Evolutionary conservation across 2,329 filamentous ascomycete genomes (phyloP).

Genomic region (Periconia macrospinosa): DNA sequence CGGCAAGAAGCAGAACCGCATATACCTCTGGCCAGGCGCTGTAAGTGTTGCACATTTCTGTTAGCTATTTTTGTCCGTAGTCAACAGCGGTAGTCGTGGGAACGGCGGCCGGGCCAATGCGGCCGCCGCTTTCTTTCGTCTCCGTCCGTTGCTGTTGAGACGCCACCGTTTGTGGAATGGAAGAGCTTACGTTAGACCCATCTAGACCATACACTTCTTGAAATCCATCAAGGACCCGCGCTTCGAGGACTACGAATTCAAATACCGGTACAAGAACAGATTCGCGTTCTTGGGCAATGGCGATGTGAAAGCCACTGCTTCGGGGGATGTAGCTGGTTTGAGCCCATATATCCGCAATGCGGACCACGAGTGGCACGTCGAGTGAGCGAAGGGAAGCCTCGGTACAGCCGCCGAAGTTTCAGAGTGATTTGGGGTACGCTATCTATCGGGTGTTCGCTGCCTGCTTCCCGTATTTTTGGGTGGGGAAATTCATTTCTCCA

Average conservation of each 20-base stretch:
- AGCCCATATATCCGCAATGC: constrained; percentile 49
- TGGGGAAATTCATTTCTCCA: no score
- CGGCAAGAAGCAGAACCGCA: constrained; percentile 35
- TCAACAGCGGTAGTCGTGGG: not conserved
- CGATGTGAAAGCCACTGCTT: constrained; percentile 49
- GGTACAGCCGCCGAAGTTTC: not conserved
- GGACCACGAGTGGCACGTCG: constrained; percentile 51
- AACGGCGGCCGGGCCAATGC: not conserved
- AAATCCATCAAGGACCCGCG: constrained; percentile 45
- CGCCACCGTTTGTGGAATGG: not conserved
- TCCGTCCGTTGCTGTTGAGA: not conserved
- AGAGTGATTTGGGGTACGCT: not conserved
- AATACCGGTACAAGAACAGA: constrained; percentile 40
- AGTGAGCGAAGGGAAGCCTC: constrained; percentile 26
- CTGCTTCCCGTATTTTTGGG: not conserved
- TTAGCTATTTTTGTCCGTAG: not conserved
- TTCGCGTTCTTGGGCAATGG: constrained; percentile 41
- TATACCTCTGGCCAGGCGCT: constrained; percentile 37
- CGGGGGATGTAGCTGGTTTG: constrained; percentile 44
- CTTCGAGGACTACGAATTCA: constrained; percentile 51
- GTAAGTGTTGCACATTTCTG: constrained; percentile 20
- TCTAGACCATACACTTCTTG: constrained; percentile 42
- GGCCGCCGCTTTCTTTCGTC: no score
- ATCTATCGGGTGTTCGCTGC: not conserved
- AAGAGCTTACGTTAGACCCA: constrained; percentile 23